Percentiles rank a stretch among this genome's conserved stretches.
These are phyloP conservation scores for Botryotinia calthae DNA, from an alignment of 2,329 filamentous ascomycete species.

Conservation along the genomic window DNA sequence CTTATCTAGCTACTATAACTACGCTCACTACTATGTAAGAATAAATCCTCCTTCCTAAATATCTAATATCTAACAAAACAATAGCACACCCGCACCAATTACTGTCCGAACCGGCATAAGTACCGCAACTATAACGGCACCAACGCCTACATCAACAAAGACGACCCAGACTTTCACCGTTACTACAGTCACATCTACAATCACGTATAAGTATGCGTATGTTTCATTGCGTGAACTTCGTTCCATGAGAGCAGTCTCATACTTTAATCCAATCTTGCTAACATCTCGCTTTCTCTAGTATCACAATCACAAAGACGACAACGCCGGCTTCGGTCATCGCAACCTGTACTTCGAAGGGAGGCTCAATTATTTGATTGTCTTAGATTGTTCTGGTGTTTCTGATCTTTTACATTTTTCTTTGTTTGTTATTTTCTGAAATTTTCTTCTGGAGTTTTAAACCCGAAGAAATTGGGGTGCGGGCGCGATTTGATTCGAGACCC, in stretches of 20 bases:
- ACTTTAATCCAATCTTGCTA: background rate
- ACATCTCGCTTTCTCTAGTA: background rate
- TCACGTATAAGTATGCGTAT: constrained; percentile 14
- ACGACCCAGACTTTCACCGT: background rate
- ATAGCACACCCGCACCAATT: constrained; percentile 16
- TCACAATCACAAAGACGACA: constrained; percentile 16
- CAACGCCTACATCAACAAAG: constrained; percentile 13
- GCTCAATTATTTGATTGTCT: background rate
- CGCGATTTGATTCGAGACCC: background rate
- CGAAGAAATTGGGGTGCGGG: too few relatives aligned
- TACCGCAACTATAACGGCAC: constrained; percentile 11
- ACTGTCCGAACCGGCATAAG: constrained; percentile 9
- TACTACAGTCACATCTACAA: constrained; percentile 1
- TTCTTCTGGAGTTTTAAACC: background rate
- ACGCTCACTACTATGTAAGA: constrained; percentile 11
- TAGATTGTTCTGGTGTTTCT: too few relatives aligned
- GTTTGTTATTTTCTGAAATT: background rate
- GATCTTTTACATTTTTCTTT: background rate
- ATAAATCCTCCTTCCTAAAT: background rate
- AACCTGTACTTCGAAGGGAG: constrained; percentile 13
- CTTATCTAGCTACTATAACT: constrained; percentile 8
- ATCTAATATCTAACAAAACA: background rate
- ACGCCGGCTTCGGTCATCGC: constrained; percentile 11
- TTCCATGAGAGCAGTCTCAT: background rate
- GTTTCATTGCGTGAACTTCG: background rate